Percentiles rank a stretch among this genome's conserved stretches.
phyloP scores from a whole-genome alignment of 2,329 filamentous ascomycete genomes.

The Penicillium sumatraense region DNA sequence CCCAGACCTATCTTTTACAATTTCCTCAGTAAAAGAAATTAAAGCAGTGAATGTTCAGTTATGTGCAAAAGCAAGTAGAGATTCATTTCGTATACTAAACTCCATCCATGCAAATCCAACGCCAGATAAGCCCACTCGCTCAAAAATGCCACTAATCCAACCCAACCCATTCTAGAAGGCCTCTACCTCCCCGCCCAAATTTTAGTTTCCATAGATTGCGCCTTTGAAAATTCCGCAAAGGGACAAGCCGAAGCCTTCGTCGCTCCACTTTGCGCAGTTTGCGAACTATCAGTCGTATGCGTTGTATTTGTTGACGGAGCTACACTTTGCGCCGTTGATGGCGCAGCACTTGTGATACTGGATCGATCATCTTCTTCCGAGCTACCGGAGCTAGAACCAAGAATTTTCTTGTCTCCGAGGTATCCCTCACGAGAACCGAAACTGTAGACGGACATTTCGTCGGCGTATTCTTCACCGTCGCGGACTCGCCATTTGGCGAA shows the following conservation, averaged over 20 bases:
- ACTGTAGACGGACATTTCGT: slow-evolving; percentile 45
- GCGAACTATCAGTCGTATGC: not conserved
- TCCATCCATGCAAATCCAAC: slow-evolving; percentile 3
- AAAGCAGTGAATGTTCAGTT: too few relatives aligned
- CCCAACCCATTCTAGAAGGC: not conserved
- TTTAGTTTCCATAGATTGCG: slow-evolving; percentile 32
- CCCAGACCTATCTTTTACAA: too few relatives aligned
- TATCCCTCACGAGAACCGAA: slow-evolving; percentile 66
- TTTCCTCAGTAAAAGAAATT: too few relatives aligned
- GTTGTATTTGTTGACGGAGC: slow-evolving; percentile 14
- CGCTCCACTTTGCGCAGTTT: not conserved
- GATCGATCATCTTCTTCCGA: slow-evolving; percentile 36
- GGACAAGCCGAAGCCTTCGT: slow-evolving; percentile 30
- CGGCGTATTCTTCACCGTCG: slow-evolving; percentile 66
- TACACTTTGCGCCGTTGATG: slow-evolving; percentile 18
- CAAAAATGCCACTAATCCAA: not conserved
- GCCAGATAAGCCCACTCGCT: slow-evolving; percentile 12
- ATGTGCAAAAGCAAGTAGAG: too few relatives aligned
- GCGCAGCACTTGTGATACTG: slow-evolving; percentile 30
- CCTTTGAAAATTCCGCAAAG: slow-evolving; percentile 33
- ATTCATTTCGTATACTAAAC: not conserved
- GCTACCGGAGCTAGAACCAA: slow-evolving; percentile 35
- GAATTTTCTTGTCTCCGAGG: slow-evolving; percentile 65
- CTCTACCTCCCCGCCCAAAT: slow-evolving; percentile 32
- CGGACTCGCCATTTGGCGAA: slow-evolving; percentile 82